These are phyloP conservation scores for Calonectria honghensis DNA, from an alignment of 2,329 filamentous ascomycete species.

Conservation along the genomic window DNA sequence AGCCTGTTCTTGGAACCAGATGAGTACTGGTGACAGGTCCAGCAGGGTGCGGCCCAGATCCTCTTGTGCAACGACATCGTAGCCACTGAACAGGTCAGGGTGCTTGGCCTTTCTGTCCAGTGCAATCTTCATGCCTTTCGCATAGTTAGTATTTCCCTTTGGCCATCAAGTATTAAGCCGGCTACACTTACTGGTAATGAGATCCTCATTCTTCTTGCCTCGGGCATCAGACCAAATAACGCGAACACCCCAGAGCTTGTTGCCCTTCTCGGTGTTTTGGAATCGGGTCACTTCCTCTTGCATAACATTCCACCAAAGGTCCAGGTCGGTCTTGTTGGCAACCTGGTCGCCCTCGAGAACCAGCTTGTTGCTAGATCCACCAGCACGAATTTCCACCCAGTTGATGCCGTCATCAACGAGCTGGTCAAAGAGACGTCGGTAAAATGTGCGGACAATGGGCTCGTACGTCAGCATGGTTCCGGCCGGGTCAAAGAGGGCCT, in stretches of 20 bases:
- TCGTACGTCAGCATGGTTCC: constrained; percentile 20
- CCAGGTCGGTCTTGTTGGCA: not conserved
- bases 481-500: not conserved
- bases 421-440: constrained; percentile 5
- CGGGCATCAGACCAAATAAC: constrained; percentile 28
- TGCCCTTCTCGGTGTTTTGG: constrained; percentile 25
- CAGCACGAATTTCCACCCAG: constrained; percentile 21
- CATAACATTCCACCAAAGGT: constrained; percentile 27
- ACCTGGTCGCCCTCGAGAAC: constrained; percentile 6
- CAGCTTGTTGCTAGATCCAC: not conserved
- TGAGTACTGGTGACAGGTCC: constrained; percentile 19
- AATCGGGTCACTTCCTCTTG: constrained; percentile 13
- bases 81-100: constrained; percentile 24
- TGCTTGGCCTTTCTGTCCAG: constrained; percentile 21
- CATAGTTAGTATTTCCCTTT: not conserved
- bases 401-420: constrained; percentile 26
- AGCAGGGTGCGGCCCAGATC: constrained; percentile 2
- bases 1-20: constrained; percentile 23
- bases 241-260: constrained; percentile 23
- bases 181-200: constrained; percentile 1
- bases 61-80: constrained; percentile 23
- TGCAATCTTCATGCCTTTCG: constrained; percentile 23
- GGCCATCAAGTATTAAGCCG: not conserved
- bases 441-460: constrained; percentile 26
- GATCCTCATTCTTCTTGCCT: not conserved